Evolutionary conservation across 331 rosid genomes (phyloP), one percentile per base, ranked within the genome.

Genomic region (Saraca asoca): DNA sequence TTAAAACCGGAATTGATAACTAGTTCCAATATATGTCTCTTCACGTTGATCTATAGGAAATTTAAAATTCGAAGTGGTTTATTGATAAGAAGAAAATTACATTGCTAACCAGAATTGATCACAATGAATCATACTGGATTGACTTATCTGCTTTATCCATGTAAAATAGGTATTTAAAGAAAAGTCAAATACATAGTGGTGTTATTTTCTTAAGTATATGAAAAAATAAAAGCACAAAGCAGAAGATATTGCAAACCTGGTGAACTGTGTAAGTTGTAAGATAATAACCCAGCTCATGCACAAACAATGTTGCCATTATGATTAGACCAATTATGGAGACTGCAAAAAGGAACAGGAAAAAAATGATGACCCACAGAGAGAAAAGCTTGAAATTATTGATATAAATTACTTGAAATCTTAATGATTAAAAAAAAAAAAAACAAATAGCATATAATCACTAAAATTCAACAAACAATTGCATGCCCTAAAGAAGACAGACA

Each of bases 261-360:
- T 94, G 99, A 12, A 88, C 88, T 12, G 97, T 90, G 79, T 85
- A 77, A 35, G 91, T 86, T 17, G 97, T 49, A 38, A 94, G 89
- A 79, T 94, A 94, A 77, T 90, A 94, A 74, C 92, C 81, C 61
- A 94, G 86, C 83, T 94, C 99, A 62, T 94, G 99, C 72, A 90
- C 9, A 67, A 94, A 94, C 69, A 90, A 84, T 33, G 91, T 82
- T 17, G 75, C 89, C 96, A 94, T 94, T 83, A 94, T 84, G 52
- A 75, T 64, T 5, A 94, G 62, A 60, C 99, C 99, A 55, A 94
- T 58, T 11, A 90, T 37, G 7, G 99, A 94, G 57, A 94, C 99
- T 94, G 64, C 75, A 78, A 65, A 68, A 43, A 38, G 12, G 12
- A 41, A 61, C 55, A 37, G 34, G 2, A 37, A 12, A 37, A 50